Base-by-base conservation (phyloP, 176 grass and related monocot genomes). In the Carex littledalei region DNA sequence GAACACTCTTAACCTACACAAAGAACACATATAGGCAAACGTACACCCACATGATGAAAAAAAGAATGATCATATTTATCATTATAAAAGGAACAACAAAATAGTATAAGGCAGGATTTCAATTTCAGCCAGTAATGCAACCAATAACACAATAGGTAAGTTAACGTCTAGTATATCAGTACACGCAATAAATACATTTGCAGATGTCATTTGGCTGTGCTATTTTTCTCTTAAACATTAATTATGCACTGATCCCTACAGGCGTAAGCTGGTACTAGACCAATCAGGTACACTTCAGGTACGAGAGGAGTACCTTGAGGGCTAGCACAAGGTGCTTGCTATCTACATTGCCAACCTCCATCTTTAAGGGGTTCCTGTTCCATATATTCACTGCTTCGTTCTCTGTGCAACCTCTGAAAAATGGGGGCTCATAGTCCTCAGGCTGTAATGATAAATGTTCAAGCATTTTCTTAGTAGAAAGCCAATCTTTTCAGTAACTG, bases 311-410 rank as follows among this genome's bases (percentile, higher is more conserved):
- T 94, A 95, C 96, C 93, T 98, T 98, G 86, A 98, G 86, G 83
- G 96, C 80, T 87, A 98, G 84, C 32, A 95, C 83, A 75, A 99
- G 88, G 78, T 99, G 96, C 73, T 92, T 99, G 96, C 96, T 95
- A 81, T 99, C 95, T 63, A 99, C 96, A 88, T 94, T 94, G 49
- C 96, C 96, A 11, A 94, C 81, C 86, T 99, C 91, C 96, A 99
- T 95, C 85, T 99, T 99, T 67, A 99, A 86, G 67, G 96, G 96
- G 79, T 88, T 95, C 84, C 90, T 99, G 76, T 86, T 89, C 96
- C 96, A 99, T 89, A 91, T 83, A 86, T 91, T 95, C 80, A 90
- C 79, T 34, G 90, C 87, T 49, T 95, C 96, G 72, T 90, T 94
- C 21, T 94, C 93, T 76, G 81, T 82, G 83, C 96, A 99, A 66